Evolutionary conservation across 345 rosid genomes (phyloP).

Genomic region (Boechera divaricarpa): DNA sequence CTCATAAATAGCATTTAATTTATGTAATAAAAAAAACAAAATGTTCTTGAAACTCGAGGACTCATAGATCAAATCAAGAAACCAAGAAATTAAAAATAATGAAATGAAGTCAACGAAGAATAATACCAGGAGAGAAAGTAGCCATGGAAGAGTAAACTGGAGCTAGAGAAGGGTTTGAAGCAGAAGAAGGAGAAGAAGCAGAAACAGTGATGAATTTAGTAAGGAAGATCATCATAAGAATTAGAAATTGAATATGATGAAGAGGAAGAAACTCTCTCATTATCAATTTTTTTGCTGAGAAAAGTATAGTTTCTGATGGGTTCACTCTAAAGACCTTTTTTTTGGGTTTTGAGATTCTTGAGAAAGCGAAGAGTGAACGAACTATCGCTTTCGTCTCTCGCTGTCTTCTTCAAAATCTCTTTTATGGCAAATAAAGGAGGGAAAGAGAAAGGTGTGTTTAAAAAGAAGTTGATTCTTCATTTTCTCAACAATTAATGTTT

Average conservation of each 20-base stretch:
- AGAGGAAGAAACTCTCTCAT: conserved; percentile 29
- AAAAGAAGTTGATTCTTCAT: background rate
- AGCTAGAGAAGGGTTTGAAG: conserved; percentile 45
- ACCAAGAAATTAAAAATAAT: background rate
- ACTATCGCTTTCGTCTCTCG: conserved; percentile 33
- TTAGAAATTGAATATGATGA: background rate
- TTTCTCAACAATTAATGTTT: background rate
- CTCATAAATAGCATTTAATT: conserved; percentile 39
- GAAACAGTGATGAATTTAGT: background rate
- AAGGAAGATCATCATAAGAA: conserved; percentile 4
- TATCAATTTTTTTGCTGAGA: background rate
- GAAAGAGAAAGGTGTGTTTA: background rate
- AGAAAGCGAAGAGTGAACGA: conserved; percentile 35
- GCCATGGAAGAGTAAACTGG: conserved; percentile 56
- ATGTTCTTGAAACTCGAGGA: conserved; percentile 27
- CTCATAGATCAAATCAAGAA: conserved; percentile 26
- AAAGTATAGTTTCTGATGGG: conserved; percentile 5
- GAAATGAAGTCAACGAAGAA: conserved; percentile 28
- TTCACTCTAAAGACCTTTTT: conserved; percentile 10
- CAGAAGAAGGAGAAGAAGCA: conserved; percentile 27
- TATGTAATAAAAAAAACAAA: background rate
- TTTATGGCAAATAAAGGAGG: conserved; percentile 9
- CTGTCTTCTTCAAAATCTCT: background rate
- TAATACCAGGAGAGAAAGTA: conserved; percentile 67
- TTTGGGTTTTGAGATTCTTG: conserved; percentile 17